Conservation (phyloP, 129 eudicot species). For the Lactuca sativa region DNA sequence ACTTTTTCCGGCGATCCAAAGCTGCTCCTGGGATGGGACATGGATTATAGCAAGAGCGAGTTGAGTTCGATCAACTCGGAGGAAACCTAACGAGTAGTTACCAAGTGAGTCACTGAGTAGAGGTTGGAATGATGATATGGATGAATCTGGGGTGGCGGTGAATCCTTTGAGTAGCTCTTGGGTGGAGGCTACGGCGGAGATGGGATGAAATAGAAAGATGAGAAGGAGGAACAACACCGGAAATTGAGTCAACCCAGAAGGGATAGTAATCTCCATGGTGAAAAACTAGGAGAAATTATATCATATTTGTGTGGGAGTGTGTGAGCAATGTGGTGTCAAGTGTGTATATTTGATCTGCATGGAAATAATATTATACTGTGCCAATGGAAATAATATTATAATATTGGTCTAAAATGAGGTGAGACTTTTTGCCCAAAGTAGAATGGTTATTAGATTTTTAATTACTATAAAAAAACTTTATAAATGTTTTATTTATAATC, state of each 20-base stretch:
- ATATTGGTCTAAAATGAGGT: slow-evolving; percentile 7
- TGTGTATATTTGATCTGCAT: slow-evolving; percentile 29
- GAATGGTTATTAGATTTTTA: background rate
- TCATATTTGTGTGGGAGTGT: slow-evolving; percentile 22
- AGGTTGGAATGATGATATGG: slow-evolving; percentile 53
- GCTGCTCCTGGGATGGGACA: slow-evolving; percentile 52
- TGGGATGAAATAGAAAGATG: slow-evolving; percentile 15
- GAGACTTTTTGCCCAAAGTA: slow-evolving; percentile 21
- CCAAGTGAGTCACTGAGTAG: slow-evolving; percentile 68
- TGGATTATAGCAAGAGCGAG: slow-evolving; percentile 75
- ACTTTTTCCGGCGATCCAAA: slow-evolving; percentile 57
- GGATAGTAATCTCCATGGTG: slow-evolving; percentile 13
- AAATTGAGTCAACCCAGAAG: slow-evolving; percentile 26
- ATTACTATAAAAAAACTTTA: too few species aligned
- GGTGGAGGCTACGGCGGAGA: slow-evolving; percentile 11
- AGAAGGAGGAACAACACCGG: slow-evolving; percentile 12
- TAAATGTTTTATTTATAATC: too few species aligned
- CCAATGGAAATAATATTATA: background rate
- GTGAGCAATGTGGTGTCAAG: background rate
- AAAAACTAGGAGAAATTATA: slow-evolving; percentile 19
- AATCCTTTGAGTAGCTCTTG: slow-evolving; percentile 59
- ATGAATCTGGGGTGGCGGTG: slow-evolving; percentile 60
- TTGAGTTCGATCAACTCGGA: slow-evolving; percentile 56
- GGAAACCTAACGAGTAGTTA: slow-evolving; percentile 76
- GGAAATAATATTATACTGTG: slow-evolving; percentile 35